Base-by-base conservation (phyloP, 2,329 filamentous ascomycete species). In the Claviceps sp. region DNA sequence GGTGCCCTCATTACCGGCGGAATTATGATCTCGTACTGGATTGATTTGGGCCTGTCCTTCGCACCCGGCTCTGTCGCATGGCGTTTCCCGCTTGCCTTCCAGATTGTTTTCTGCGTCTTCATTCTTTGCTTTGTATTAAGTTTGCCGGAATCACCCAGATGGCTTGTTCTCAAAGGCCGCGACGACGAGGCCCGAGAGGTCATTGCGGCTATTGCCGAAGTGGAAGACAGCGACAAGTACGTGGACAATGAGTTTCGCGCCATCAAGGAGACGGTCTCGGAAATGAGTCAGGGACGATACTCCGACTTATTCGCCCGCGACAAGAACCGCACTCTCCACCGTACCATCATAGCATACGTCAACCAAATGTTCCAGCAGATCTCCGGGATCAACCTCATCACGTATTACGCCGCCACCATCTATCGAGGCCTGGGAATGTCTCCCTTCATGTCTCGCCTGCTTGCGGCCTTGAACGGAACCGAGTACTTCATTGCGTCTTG, bases 291-390 rank as follows among this genome's bases (percentile, higher is more conserved):
- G 50, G 73, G 78, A 4, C 77, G 72, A 2, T 83, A 77, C 71
- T 61, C 60, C 2, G 71, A 80, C 50, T 74, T 83, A 65, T 82
- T 83, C 59, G 74, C 68, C 13, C 71, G 77, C 7, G 73, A 75
- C 26, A 64, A 75, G 51, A 82, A 80, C 72, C 74, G 82, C 29
- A 59, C 64, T 42, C 71, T 82, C 3, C 82, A 73, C 47, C 72
- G 82, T 16, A 73, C 85, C 49, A 63, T 82, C 56, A 77, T 83
- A 54, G 82, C 78, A 22, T 76, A 76, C 43, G 65, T 78, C 36
- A 75, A 83, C 40, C 81, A 86, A 61, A 73, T 81, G 54, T 82
- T 85, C 58, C 80, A 80, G 47, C 81, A 85, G 56, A 75, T 85
- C 59, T 76, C 73, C n/a, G 78, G 78, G 44, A 77, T 78, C 58